Percentiles rank a stretch among this genome's conserved stretches.
phyloP scores from a whole-genome alignment of 2,329 filamentous ascomycete species.

The Fusarium staphyleae region DNA sequence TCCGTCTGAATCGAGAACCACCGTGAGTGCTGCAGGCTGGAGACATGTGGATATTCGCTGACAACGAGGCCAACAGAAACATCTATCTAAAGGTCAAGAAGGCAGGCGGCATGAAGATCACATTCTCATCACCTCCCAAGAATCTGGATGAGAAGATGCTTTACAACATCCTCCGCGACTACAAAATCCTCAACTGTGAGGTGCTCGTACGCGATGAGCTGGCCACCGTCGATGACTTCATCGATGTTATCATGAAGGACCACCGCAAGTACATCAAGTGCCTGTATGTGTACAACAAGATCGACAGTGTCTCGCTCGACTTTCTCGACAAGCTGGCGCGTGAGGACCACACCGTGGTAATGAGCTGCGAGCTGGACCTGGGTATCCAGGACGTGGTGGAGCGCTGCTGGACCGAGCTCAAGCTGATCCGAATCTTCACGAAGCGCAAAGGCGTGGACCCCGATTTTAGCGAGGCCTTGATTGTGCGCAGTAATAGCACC shows the following conservation, averaged over 20 bases:
- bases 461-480: conserved; percentile 88
- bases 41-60: conserved; percentile 10
- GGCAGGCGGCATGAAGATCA: conserved; percentile 98
- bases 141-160: conserved; percentile 96
- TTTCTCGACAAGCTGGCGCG: conserved; percentile 91
- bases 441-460: conserved; percentile 94
- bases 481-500: conserved; percentile 85
- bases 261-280: conserved; percentile 96
- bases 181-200: conserved; percentile 98
- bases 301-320: conserved; percentile 92
- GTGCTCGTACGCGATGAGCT: conserved; percentile 94
- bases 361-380: conserved; percentile 95
- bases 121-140: conserved; percentile 89
- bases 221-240: conserved; percentile 96
- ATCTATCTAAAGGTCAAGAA: conserved; percentile 98
- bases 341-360: conserved; percentile 93
- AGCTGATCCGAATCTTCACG: conserved; percentile 91
- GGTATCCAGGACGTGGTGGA: conserved; percentile 94
- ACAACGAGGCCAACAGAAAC: conserved; percentile 64
- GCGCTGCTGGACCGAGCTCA: conserved; percentile 91
- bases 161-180: conserved; percentile 95
- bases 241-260: conserved; percentile 99
- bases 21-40: conserved; percentile 64
- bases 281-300: conserved; percentile 99
- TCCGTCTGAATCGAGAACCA: conserved; percentile 87